Evolutionary conservation across 1,139 yeast genomes (phyloP).

Genomic region (Nakaseomyces delphensis): DNA sequence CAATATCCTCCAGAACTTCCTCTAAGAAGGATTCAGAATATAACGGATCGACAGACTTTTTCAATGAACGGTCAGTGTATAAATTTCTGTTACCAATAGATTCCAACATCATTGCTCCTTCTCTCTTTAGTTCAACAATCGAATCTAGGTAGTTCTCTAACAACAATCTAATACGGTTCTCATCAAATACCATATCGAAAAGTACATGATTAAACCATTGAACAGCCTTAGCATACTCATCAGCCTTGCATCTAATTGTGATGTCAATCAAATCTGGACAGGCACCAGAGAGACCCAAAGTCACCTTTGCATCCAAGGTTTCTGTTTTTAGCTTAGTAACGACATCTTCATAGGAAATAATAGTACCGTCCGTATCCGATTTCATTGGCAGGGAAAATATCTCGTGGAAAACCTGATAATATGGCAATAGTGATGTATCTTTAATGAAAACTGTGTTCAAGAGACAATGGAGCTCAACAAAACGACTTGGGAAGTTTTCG

Average conservation of each 20-base stretch:
- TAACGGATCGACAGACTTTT: slow-evolving; percentile 59
- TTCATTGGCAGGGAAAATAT: slow-evolving; percentile 67
- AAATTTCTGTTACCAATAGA: slow-evolving; percentile 51
- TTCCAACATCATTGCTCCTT: slow-evolving; percentile 62
- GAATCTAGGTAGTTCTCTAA: slow-evolving; percentile 69
- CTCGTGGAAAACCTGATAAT: slow-evolving; percentile 55
- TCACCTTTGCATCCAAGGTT: slow-evolving; percentile 50
- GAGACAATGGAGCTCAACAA: slow-evolving; percentile 60
- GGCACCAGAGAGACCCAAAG: slow-evolving; percentile 50
- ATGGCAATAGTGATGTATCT: slow-evolving; percentile 46
- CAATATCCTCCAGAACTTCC: slow-evolving; percentile 42
- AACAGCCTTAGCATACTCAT: slow-evolving; percentile 59
- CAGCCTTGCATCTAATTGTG: slow-evolving; percentile 51
- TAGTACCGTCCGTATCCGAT: slow-evolving; percentile 46
- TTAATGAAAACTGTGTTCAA: slow-evolving; percentile 58
- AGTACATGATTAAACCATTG: slow-evolving; percentile 67
- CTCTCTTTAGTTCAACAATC: slow-evolving; percentile 72
- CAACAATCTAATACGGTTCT: slow-evolving; percentile 57
- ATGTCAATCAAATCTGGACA: slow-evolving; percentile 59
- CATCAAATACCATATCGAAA: slow-evolving; percentile 61
- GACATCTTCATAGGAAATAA: slow-evolving; percentile 63
- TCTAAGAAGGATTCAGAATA: slow-evolving; percentile 52
- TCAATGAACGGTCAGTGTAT: slow-evolving; percentile 50
- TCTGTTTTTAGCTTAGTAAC: slow-evolving; percentile 66
- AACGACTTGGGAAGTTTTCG: slow-evolving; percentile 73